These are phyloP conservation scores for Phialemoniopsis sp. DNA, from an alignment of 2,329 filamentous ascomycete genomes.

Conservation along the genomic window DNA sequence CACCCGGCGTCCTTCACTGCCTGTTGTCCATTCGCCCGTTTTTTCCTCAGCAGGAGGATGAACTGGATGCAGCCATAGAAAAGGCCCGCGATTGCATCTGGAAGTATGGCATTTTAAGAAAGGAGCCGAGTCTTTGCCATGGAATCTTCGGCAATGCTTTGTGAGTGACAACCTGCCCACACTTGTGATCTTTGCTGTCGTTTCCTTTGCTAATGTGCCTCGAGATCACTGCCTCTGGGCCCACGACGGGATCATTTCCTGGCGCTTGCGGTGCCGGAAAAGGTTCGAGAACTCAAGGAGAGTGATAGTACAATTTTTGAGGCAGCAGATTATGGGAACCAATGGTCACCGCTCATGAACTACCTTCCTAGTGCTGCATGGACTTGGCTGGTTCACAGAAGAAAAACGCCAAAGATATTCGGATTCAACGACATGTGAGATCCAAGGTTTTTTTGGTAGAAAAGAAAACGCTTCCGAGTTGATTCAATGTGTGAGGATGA, in stretches of 20 bases:
- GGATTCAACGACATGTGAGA: constrained; percentile 18
- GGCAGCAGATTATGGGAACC: constrained; percentile 18
- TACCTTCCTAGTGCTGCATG: constrained; percentile 18
- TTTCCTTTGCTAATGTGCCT: not conserved
- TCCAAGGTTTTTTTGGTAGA: too few species aligned
- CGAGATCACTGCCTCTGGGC: constrained; percentile 12
- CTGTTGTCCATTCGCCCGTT: constrained; percentile 42
- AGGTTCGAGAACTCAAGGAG: constrained; percentile 35
- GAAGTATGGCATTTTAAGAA: constrained; percentile 51
- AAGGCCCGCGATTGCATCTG: constrained; percentile 45
- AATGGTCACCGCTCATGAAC: constrained; percentile 16
- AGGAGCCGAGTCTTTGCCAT: constrained; percentile 57
- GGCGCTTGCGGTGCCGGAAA: constrained; percentile 48
- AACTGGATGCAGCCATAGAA: constrained; percentile 42
- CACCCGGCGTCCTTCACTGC: constrained; percentile 52
- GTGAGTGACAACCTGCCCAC: constrained; percentile 23
- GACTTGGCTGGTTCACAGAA: constrained; percentile 15
- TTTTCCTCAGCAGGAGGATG: constrained; percentile 43
- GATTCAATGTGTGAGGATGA: too few species aligned
- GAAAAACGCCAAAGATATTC: constrained; percentile 13
- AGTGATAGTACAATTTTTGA: constrained; percentile 15
- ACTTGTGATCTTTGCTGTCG: constrained; percentile 18
- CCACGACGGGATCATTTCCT: constrained; percentile 43
- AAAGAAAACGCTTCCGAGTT: too few species aligned
- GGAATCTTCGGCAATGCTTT: constrained; percentile 56